phyloP scores from a whole-genome alignment of 2,329 filamentous ascomycete genomes.

The Didymella segeticola region DNA sequence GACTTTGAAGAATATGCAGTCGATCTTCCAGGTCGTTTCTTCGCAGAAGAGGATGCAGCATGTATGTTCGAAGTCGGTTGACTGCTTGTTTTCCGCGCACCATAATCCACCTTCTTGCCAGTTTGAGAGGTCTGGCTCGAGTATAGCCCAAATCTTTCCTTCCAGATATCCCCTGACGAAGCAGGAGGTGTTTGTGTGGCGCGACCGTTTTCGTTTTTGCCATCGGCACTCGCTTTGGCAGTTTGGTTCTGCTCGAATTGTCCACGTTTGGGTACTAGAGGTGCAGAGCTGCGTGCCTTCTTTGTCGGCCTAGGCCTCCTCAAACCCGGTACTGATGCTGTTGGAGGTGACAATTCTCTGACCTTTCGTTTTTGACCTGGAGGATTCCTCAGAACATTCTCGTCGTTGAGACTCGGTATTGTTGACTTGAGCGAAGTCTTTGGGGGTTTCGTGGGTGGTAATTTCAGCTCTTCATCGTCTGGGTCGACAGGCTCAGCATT shows the following conservation, averaged over 20 bases:
- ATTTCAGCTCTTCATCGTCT: constrained; percentile 23
- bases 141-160: not conserved
- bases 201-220: constrained; percentile 28
- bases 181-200: not conserved
- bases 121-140: constrained; percentile 17
- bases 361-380: constrained; percentile 6
- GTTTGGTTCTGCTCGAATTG: constrained; percentile 11
- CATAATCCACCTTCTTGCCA: constrained; percentile 9
- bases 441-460: not conserved
- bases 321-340: not conserved
- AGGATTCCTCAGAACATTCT: not conserved
- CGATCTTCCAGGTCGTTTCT: not conserved
- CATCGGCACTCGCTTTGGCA: constrained; percentile 17
- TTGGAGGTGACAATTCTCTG: not conserved
- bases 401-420: not conserved
- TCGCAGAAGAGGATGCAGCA: not conserved
- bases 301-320: constrained; percentile 7
- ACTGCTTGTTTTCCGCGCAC: not conserved
- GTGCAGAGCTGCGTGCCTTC: not conserved
- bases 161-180: constrained; percentile 8
- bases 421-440: not conserved
- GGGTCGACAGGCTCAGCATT: constrained; percentile 33
- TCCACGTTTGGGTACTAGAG: not conserved
- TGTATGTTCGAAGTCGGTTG: constrained; percentile 21
- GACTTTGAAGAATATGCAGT: too few species aligned